Evolutionary conservation across 139 green algal species (phyloP), one percentile per base, ranked within the genome.

Genomic region (Closterium sp.): DNA sequence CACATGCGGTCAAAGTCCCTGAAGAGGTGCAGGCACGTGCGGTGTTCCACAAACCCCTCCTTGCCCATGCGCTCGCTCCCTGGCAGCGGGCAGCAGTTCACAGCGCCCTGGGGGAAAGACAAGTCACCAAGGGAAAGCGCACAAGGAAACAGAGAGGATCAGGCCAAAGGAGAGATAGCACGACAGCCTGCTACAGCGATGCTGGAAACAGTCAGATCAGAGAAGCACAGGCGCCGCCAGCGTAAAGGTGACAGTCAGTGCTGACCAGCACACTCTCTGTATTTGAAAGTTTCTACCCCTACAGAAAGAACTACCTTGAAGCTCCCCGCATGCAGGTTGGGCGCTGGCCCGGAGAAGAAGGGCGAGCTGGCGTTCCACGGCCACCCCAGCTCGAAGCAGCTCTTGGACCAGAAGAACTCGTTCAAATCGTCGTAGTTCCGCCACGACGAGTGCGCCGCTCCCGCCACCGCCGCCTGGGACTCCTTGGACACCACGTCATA

Each of bases 371-470:
- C 32, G 28, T 33, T 83, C 28, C 76, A 30, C 21, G 87, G 87
- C 87, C 87, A 90, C 4, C 36, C 35, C 31, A 90, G 34, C 28
- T 34, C 30, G 87, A 90, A 84, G 87, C 87, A 90, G 21, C 6
- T 84, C 87, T 83, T 38, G 28, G 85, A 88, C 89, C 94, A 96
- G 87, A 97, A 95, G 87, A 93, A 96, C 94, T 98, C 97, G 89
- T 98, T 98, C 83, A 96, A 95, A 90, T 98, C 97, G 86, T 98
- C 96, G 88, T 98, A 98, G n/a, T 95, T 95, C 33, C 96, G 90
- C 76, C 96, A 93, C 3, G 85, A 34, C 30, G 85, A 31, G 19
- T 43, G 28, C 23, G 83, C 84, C 84, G 31, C 84, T 12, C 30
- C 84, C 16, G 16, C 31, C 84, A 87, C 84, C 12, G 43, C 43